phyloP scores from a whole-genome alignment of 345 rosid genomes.

The Ceriops zippeliana region DNA sequence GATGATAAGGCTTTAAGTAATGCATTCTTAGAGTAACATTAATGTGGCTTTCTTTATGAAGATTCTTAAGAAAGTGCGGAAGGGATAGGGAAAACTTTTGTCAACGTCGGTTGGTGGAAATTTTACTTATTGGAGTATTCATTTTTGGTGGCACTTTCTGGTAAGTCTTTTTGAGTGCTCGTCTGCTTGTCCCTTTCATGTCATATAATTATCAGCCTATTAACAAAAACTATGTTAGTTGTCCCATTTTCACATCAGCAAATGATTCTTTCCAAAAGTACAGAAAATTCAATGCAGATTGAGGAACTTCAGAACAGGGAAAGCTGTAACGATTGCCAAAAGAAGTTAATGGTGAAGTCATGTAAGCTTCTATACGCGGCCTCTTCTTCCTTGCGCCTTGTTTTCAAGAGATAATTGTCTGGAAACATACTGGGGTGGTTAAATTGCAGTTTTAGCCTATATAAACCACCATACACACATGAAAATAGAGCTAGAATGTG shows the following conservation, averaged over 20 bases:
- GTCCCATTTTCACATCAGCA: too few species aligned
- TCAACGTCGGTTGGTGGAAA: constrained; percentile 1
- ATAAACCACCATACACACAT: too few species aligned
- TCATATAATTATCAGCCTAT: not conserved
- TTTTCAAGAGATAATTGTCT: too few species aligned
- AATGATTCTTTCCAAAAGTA: not conserved
- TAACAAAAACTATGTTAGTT: not conserved
- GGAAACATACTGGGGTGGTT: too few species aligned
- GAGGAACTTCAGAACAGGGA: not conserved
- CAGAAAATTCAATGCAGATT: not conserved
- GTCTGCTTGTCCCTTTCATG: not conserved
- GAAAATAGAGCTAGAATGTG: too few species aligned
- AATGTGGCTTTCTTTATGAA: constrained; percentile 18
- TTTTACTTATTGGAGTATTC: not conserved
- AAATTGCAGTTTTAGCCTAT: too few species aligned
- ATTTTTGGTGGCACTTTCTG: not conserved
- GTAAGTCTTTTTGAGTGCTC: not conserved
- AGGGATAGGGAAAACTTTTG: not conserved
- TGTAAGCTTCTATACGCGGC: too few species aligned
- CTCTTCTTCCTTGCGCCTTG: too few species aligned
- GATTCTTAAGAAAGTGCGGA: constrained; percentile 13
- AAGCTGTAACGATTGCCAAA: not conserved
- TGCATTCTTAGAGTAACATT: constrained; percentile 24
- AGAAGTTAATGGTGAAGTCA: not conserved
- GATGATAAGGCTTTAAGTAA: constrained; percentile 22